phyloP scores from a whole-genome alignment of 257 asterid species.

The Ocimum tenuiflorum region DNA sequence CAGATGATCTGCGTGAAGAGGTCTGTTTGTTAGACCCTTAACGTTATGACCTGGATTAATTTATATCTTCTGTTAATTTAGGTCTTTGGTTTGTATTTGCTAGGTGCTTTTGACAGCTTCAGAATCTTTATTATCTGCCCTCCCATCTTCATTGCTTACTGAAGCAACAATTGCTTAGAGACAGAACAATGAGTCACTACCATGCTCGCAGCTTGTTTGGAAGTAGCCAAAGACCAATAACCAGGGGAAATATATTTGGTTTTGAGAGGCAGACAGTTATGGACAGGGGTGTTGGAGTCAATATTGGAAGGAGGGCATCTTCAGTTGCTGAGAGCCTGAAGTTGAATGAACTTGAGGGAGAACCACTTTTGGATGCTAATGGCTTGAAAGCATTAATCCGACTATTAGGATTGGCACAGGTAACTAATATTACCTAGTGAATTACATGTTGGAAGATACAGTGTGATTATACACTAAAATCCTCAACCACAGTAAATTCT shows the following conservation, averaged over 20 bases:
- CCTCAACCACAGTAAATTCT: conserved; percentile 10
- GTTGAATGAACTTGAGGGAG: conserved; percentile 91
- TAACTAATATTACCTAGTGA: conserved; percentile 19
- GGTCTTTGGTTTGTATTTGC: conserved; percentile 13
- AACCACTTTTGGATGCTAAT: conserved; percentile 79
- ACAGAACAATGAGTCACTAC: conserved; percentile 95
- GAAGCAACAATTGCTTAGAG: conserved; percentile 99
- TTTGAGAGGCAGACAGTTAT: conserved; percentile 76
- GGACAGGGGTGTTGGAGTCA: conserved; percentile 94
- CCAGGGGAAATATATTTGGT: conserved; percentile 73
- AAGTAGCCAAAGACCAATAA: conserved; percentile 67
- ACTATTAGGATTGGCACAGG: conserved; percentile 82
- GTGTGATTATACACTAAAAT: background rate
- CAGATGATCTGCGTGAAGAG: conserved; percentile 99
- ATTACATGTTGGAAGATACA: background rate
- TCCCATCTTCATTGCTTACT: conserved; percentile 96
- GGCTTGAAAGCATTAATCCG: conserved; percentile 91
- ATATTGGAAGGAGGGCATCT: conserved; percentile 67
- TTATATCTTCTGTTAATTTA: conserved; percentile 13
- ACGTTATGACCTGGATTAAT: background rate
- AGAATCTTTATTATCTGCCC: conserved; percentile 87
- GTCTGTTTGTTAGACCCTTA: conserved; percentile 28
- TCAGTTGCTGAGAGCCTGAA: conserved; percentile 68
- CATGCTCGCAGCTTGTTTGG: conserved; percentile 99
- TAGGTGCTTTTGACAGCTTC: conserved; percentile 96